Evolutionary conservation across 163 green algal genomes (phyloP).

Genomic region (Chloromonas sp.): DNA sequence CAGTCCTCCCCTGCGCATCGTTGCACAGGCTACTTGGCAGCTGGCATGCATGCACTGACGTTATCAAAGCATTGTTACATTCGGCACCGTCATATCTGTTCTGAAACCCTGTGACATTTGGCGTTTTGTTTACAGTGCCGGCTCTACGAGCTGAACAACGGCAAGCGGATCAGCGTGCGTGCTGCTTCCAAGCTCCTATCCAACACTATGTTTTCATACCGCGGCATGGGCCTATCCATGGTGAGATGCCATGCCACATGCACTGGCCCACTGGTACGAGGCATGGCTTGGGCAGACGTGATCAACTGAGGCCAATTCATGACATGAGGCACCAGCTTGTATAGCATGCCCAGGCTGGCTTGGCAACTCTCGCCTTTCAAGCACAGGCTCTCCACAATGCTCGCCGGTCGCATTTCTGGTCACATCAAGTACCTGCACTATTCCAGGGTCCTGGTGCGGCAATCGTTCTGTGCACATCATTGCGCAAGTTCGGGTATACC

Average conservation of each 20-base stretch:
- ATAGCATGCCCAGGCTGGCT: no score
- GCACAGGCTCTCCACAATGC: no score
- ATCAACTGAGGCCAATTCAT: no score
- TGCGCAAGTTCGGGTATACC: no score
- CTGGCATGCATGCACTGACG: background rate
- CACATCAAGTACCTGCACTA: no score
- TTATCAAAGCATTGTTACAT: background rate
- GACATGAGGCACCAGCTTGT: no score
- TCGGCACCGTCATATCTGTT: conserved; percentile 7
- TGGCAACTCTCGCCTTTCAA: no score
- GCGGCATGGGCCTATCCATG: conserved; percentile 96
- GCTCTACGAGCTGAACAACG: conserved; percentile 94
- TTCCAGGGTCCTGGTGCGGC: no score
- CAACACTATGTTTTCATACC: conserved; percentile 97
- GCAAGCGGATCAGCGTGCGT: conserved; percentile 90
- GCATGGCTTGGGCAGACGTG: no score
- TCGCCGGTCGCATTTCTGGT: no score
- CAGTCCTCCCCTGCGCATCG: background rate
- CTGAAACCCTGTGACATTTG: background rate
- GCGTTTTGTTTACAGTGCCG: conserved; percentile 73
- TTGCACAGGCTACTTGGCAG: background rate
- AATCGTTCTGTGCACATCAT: no score
- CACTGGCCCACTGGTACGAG: no score
- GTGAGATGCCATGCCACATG: conserved; percentile 26
- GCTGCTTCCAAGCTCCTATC: conserved; percentile 96